phyloP scores from a whole-genome alignment of 371 early-diverging fungal species.

The Mucor circinelloides region DNA sequence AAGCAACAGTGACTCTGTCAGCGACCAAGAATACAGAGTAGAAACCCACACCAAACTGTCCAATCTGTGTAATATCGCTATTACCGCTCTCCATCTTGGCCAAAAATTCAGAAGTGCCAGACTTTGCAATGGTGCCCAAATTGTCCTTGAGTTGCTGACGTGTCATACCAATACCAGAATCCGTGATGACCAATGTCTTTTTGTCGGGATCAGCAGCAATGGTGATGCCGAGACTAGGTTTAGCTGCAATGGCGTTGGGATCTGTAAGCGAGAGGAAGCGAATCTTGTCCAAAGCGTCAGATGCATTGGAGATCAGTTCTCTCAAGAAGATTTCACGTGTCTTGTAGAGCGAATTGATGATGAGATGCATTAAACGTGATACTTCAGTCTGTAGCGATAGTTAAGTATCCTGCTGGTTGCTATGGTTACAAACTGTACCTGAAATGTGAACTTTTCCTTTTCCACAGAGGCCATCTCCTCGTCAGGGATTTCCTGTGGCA shows the following conservation, averaged over 20 bases:
- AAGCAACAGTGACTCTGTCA: conserved; percentile 93
- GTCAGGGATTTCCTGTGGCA: conserved; percentile 28
- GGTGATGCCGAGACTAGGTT: conserved; percentile 70
- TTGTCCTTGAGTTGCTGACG: conserved; percentile 85
- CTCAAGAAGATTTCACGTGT: conserved; percentile 91
- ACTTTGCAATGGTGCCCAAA: conserved; percentile 97
- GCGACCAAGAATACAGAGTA: conserved; percentile 94
- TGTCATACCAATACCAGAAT: conserved; percentile 98
- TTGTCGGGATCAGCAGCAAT: conserved; percentile 73
- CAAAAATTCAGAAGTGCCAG: conserved; percentile 85
- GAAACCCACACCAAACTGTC: conserved; percentile 99
- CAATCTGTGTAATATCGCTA: conserved; percentile 79
- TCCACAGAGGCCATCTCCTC: conserved; percentile 38
- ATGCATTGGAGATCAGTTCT: conserved; percentile 96
- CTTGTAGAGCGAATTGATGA: conserved; percentile 90
- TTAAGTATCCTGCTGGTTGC: too few species aligned
- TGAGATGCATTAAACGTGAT: conserved; percentile 85
- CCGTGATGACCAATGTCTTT: conserved; percentile 79
- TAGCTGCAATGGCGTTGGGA: conserved; percentile 54
- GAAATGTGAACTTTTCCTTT: conserved; percentile 44
- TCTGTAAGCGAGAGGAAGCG: conserved; percentile 79
- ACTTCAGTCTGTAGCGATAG: conserved; percentile 61
- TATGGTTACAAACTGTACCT: conserved; percentile 29
- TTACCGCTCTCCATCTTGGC: conserved; percentile 61
- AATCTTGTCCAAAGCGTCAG: conserved; percentile 96